Conservation (phyloP, 163 green algal species). For the Chlamydomonas reinhardtii region DNA sequence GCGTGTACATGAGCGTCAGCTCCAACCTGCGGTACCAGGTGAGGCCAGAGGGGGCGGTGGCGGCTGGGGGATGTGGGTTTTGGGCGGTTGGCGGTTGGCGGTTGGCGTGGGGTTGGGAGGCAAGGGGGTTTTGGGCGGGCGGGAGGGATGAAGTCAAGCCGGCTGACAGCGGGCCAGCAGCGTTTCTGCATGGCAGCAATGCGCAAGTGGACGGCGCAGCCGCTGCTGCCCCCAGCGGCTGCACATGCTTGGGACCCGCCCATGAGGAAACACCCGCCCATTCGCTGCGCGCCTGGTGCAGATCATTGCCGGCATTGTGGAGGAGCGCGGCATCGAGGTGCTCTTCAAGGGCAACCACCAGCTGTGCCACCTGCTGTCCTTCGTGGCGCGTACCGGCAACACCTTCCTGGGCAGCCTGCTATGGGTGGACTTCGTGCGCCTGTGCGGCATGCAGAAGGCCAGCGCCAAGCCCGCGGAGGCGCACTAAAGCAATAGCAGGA, state of each 20-base stretch:
- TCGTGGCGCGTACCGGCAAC: constrained; percentile 94
- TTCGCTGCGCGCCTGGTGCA: constrained; percentile 53
- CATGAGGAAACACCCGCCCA: too few species aligned
- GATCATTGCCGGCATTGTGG: constrained; percentile 92
- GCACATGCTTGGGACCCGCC: too few species aligned
- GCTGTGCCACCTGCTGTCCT: constrained; percentile 83
- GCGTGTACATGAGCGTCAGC: constrained; percentile 95
- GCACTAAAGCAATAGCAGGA: neutral
- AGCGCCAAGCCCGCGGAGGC: neutral
- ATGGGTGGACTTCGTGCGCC: constrained; percentile 73
- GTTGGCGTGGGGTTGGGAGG: too few species aligned
- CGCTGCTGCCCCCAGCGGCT: too few species aligned
- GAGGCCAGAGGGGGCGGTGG: neutral
- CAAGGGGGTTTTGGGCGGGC: too few species aligned
- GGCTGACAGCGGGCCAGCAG: too few species aligned
- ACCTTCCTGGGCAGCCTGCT: constrained; percentile 96
- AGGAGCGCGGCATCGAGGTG: constrained; percentile 96
- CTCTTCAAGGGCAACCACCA: constrained; percentile 83
- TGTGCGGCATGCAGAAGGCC: constrained; percentile 49
- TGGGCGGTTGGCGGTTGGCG: too few species aligned
- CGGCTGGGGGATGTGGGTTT: too few species aligned
- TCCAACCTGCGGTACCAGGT: constrained; percentile 93
- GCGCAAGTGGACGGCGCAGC: too few species aligned
- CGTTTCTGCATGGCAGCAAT: too few species aligned
- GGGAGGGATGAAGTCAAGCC: too few species aligned